Evolutionary conservation across 176 grass and related monocot species (phyloP).

Genomic region (Lolium multiflorum): DNA sequence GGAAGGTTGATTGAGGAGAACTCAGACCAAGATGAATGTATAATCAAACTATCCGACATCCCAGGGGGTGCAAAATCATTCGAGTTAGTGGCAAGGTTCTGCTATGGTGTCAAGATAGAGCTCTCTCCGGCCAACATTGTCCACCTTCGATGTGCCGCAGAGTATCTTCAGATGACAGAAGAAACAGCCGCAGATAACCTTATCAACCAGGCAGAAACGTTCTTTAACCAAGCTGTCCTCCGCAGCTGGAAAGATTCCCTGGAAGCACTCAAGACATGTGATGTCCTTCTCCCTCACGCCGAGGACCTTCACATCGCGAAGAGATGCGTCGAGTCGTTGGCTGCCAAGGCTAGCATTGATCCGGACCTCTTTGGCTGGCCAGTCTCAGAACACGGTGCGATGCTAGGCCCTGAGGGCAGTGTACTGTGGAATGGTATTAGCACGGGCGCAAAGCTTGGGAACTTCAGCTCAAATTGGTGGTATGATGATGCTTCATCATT

Average conservation of each 20-base stretch:
- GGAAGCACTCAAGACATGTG: constrained; percentile 43
- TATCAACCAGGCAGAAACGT: constrained; percentile 33
- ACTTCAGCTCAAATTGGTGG: constrained; percentile 46
- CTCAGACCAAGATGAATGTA: constrained; percentile 34
- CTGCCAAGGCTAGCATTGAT: constrained; percentile 40
- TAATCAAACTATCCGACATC: constrained; percentile 39
- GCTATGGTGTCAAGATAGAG: constrained; percentile 61
- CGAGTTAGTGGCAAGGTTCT: constrained; percentile 59
- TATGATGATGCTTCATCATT: constrained; percentile 50
- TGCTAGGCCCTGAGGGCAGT: constrained; percentile 46
- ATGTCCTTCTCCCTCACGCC: constrained; percentile 38
- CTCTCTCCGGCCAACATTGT: constrained; percentile 50
- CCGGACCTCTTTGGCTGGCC: constrained; percentile 48
- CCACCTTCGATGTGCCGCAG: constrained; percentile 40
- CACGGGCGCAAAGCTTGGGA: constrained; percentile 37
- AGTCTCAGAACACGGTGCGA: constrained; percentile 29
- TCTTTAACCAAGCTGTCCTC: constrained; percentile 46
- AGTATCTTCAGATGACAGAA: constrained; percentile 55
- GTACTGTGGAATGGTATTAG: constrained; percentile 50
- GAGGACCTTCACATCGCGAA: constrained; percentile 50
- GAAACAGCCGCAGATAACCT: constrained; percentile 44
- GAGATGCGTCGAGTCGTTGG: constrained; percentile 44
- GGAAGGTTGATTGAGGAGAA: constrained; percentile 46
- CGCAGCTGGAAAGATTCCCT: constrained; percentile 50
- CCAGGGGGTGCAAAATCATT: constrained; percentile 57